Evolutionary conservation across 805 yeast species (phyloP), one percentile per base, ranked within the genome.

Genomic region (Geotrichum ghanense): DNA sequence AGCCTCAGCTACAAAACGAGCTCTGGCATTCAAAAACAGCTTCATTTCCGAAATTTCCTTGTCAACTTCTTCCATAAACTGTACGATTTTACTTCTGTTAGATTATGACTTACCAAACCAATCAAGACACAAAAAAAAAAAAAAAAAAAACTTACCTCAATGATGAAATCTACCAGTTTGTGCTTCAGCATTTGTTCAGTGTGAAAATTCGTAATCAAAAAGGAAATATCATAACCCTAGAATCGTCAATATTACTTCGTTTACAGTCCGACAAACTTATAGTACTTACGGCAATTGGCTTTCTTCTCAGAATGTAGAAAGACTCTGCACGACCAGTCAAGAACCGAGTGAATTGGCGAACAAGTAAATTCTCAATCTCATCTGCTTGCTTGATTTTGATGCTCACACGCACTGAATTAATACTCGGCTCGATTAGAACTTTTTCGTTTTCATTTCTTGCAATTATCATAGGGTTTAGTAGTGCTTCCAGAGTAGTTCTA

Each of bases 1-100:
- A 5, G 95, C 90, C 66, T 92, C 98, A 22, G 98, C 98, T 43
- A 88, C 94, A 51, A 87, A 90, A 71, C 98, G 83, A 12, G 98
- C 98, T 62, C 98, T 78, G 12, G 98, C 96, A 61, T 92, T 92
- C 63, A 92, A 76, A 65, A 90, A 92, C 64, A 92, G 74, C 68
- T 92, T 92, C 95, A 92, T 92, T 64, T 92, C 98, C 66, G 96
- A 86, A 60, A 92, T 92, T 66, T 92, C 98, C 70, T 88, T 90
- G 66, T 92, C 98, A 17, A 92, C 98, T 60, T 89, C 98, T 66
- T 92, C 97, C 97, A 92, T 89, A 65, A 92, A 92, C 69, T 55
- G 34, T 3, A n/a, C n/a, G n/a, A n/a, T n/a, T n/a, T n/a, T n/a
- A n/a, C n/a, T n/a, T n/a, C 14, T 9, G 41, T 42, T 31, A 43